Evolutionary conservation across 192 early-diverging fungal species (phyloP).

Genomic region (Coemansia sp.): DNA sequence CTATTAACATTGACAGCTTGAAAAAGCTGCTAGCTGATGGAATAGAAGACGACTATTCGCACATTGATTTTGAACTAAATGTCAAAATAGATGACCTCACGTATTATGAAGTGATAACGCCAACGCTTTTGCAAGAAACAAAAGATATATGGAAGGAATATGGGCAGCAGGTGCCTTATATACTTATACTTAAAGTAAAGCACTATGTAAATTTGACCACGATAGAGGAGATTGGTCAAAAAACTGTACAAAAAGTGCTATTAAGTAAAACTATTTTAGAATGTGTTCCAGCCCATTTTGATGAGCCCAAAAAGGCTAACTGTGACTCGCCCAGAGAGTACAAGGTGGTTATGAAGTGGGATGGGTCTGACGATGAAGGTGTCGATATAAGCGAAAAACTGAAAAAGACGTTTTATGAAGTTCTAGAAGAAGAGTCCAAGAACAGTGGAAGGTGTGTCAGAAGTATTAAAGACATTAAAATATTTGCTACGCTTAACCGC

Average conservation of each 20-base stretch:
- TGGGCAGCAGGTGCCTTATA: no score
- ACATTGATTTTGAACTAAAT: neutral
- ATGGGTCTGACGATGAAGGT: neutral
- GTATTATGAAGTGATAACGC: neutral
- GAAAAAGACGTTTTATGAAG: neutral
- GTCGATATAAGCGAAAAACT: neutral
- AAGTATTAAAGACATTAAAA: neutral
- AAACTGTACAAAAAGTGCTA: no score
- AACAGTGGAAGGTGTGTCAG: neutral
- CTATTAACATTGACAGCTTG: neutral
- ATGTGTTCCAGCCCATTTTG: neutral
- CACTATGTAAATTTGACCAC: no score
- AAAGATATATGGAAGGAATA: neutral
- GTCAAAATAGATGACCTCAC: neutral
- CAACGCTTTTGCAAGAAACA: neutral
- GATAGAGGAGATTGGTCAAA: no score
- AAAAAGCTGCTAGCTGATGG: neutral
- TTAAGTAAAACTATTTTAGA: neutral
- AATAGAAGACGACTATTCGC: neutral
- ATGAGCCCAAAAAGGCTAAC: no score
- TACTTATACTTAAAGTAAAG: no score
- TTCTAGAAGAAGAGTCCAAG: neutral
- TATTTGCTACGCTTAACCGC: neutral
- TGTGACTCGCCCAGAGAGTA: no score
- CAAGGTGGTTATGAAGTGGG: neutral